These are phyloP conservation scores for Cladosporium halotolerans DNA, from an alignment of 2,329 filamentous ascomycete genomes.

Conservation along the genomic window DNA sequence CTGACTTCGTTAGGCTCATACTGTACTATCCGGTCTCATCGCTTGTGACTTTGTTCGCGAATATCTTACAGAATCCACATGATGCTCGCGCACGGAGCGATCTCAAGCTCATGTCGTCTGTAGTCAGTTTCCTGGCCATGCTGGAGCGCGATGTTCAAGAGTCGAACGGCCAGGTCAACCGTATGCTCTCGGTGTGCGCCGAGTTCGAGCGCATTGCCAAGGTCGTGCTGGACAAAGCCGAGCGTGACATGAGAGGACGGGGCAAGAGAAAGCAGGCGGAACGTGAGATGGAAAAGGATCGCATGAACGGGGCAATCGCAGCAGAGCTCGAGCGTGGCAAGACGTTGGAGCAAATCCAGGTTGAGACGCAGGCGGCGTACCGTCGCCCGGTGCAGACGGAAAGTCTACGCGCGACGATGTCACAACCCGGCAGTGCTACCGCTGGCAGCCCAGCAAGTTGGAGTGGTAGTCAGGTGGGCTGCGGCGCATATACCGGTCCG, in stretches of 20 bases:
- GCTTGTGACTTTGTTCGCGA: constrained; percentile 89
- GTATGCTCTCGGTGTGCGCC: constrained; percentile 90
- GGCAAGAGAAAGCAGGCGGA: constrained; percentile 78
- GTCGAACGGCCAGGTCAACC: constrained; percentile 74
- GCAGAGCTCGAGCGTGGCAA: constrained; percentile 28
- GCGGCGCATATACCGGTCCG: neutral
- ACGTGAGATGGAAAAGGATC: constrained; percentile 32
- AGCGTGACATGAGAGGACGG: constrained; percentile 72
- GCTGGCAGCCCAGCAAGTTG: constrained; percentile 26
- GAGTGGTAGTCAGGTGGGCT: constrained; percentile 16
- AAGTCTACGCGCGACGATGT: constrained; percentile 24
- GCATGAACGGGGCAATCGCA: constrained; percentile 18
- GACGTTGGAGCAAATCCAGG: constrained; percentile 31
- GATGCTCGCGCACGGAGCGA: constrained; percentile 85
- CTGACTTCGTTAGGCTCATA: constrained; percentile 57
- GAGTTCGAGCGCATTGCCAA: constrained; percentile 94
- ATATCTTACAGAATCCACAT: constrained; percentile 90
- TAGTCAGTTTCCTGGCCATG: constrained; percentile 86
- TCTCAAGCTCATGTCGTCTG: constrained; percentile 82
- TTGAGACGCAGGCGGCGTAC: constrained; percentile 30
- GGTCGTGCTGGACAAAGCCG: constrained; percentile 82
- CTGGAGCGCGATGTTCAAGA: constrained; percentile 63
- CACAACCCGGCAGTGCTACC: constrained; percentile 19
- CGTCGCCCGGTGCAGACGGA: constrained; percentile 28
- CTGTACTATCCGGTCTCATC: constrained; percentile 95